Base-by-base conservation (phyloP, 2,329 filamentous ascomycete species). In the Exophiala oligosperma region DNA sequence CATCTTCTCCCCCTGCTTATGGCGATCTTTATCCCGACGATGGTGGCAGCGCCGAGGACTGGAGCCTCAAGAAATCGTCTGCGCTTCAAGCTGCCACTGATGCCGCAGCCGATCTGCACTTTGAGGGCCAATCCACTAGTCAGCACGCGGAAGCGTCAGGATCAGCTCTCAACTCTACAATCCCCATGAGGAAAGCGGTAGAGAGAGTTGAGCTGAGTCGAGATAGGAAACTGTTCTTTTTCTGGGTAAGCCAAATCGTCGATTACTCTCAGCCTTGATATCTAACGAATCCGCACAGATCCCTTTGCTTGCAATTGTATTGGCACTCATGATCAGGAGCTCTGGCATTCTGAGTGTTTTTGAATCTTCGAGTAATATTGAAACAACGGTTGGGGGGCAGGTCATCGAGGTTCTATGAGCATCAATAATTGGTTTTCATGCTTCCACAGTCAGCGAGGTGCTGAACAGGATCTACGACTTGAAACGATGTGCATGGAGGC, bases 1-100 rank as follows among this genome's bases (percentile, higher is more conserved):
- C 83, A 8, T 76, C 79, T 3, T 78, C 83, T 32, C 89, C 89
- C 7, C 90, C 90, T 8, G 84, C 90, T 0, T 94, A 94, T 64
- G 86, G 92, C 53, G 90, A 92, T 49, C 83, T 94, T 28, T 94
- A 86, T 70, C 90, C 89, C 1, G 75, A 77, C 4, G 70, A 71
- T 41, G 69, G 74, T 24, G 71, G 71, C 32, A 66, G 66, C 23
- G 72, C 70, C 55, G 71, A 70, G 46, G 74, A 77, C 47, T 70
- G 68, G 38, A 74, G 74, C 28, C 66, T 76, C 5, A 78, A 79
- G 57, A 77, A 77, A 55, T 70, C 70, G 8, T 75, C 72, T n/a
- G 65, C 76, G 41, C 52, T 78, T 11, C 72, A 70, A 54, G 77
- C 77, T 5, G 76, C 74, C 21, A 68, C 74, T 2, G 77, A 80